Percentiles rank a stretch among this genome's conserved stretches.
phyloP scores from a whole-genome alignment of 2,329 filamentous ascomycete genomes.

The Colletotrichum paranaense region DNA sequence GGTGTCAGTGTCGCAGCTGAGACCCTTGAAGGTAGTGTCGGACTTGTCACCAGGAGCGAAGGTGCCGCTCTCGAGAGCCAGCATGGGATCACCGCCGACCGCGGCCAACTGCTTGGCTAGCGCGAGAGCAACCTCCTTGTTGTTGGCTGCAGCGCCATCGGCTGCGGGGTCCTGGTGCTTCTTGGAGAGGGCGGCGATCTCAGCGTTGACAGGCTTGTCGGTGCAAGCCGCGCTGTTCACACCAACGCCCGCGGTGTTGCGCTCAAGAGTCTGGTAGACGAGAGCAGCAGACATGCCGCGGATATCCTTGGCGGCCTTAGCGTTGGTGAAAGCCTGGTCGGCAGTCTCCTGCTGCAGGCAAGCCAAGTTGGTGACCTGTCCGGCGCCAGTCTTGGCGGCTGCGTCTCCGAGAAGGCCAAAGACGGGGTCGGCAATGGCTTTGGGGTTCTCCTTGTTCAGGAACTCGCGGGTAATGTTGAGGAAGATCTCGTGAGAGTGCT shows the following conservation, averaged over 20 bases:
- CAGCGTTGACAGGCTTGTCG: slow-evolving; percentile 55
- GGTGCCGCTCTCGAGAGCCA: slow-evolving; percentile 55
- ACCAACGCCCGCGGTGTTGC: slow-evolving; percentile 58
- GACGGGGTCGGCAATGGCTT: slow-evolving; percentile 58
- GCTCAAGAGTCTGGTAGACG: slow-evolving; percentile 65
- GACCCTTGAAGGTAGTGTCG: slow-evolving; percentile 57
- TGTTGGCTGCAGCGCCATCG: slow-evolving; percentile 50
- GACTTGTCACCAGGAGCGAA: slow-evolving; percentile 53
- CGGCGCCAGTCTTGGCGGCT: slow-evolving; percentile 54
- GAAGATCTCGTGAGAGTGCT: slow-evolving; percentile 62
- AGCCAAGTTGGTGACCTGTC: slow-evolving; percentile 52
- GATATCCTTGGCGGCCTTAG: slow-evolving; percentile 63
- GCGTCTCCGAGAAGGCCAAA: slow-evolving; percentile 63
- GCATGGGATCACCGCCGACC: slow-evolving; percentile 54
- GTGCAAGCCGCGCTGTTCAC: slow-evolving; percentile 51
- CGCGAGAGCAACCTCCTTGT: slow-evolving; percentile 54
- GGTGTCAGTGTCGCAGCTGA: slow-evolving; percentile 62
- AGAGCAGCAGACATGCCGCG: slow-evolving; percentile 65
- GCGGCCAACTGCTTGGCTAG: slow-evolving; percentile 55
- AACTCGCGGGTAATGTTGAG: slow-evolving; percentile 53
- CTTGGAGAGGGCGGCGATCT: slow-evolving; percentile 54
- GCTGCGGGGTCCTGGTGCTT: slow-evolving; percentile 59
- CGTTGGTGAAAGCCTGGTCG: slow-evolving; percentile 70
- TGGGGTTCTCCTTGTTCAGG: slow-evolving; percentile 59
- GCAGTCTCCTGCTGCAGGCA: slow-evolving; percentile 61